A percentile compares a stretch with the other conserved stretches of the same genome.
phyloP scores from a whole-genome alignment of 192 early-diverging fungal species.

The Coemansia sp. region DNA sequence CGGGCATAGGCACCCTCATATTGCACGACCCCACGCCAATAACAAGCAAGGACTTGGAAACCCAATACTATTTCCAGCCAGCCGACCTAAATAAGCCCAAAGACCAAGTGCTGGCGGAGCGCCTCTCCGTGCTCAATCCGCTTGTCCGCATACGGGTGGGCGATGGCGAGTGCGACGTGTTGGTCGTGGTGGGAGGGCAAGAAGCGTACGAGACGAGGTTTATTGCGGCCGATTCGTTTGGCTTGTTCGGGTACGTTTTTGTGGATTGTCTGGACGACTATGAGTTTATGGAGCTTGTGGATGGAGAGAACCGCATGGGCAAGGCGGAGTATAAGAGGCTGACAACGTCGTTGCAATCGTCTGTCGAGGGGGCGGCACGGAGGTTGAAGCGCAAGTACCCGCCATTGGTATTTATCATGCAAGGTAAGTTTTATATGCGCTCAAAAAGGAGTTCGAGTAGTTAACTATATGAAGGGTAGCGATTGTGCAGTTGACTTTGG shows the following conservation, averaged over 20 bases:
- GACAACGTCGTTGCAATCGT: conserved; percentile 8
- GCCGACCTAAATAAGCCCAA: conserved; percentile 7
- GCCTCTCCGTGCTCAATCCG: conserved; percentile 76
- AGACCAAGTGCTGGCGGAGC: conserved; percentile 57
- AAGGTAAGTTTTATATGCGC: too few species aligned
- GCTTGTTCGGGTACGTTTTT: conserved; percentile 84
- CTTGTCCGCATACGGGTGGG: conserved; percentile 67
- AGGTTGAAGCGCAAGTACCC: conserved; percentile 31
- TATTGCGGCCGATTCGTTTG: conserved; percentile 64
- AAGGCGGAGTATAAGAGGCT: conserved; percentile 18
- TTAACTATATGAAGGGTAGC: too few species aligned
- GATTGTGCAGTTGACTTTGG: conserved; percentile 1
- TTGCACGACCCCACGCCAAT: conserved; percentile 64
- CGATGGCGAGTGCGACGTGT: conserved; percentile 63
- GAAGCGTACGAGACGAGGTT: conserved; percentile 48
- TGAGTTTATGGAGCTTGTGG: conserved; percentile 30
- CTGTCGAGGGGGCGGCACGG: conserved; percentile 3
- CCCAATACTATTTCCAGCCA: conserved; percentile 18
- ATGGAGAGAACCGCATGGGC: neutral
- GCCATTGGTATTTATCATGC: conserved; percentile 36
- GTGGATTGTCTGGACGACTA: conserved; percentile 58
- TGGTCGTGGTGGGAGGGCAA: conserved; percentile 51
- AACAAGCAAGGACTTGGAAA: conserved; percentile 47
- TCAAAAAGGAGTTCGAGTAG: too few species aligned
- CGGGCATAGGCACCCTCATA: conserved; percentile 77